Percentiles rank a stretch among this genome's conserved stretches.
These are phyloP conservation scores for Pseudogymnoascus sp. DNA, from an alignment of 2,329 filamentous ascomycete species.

Conservation along the genomic window DNA sequence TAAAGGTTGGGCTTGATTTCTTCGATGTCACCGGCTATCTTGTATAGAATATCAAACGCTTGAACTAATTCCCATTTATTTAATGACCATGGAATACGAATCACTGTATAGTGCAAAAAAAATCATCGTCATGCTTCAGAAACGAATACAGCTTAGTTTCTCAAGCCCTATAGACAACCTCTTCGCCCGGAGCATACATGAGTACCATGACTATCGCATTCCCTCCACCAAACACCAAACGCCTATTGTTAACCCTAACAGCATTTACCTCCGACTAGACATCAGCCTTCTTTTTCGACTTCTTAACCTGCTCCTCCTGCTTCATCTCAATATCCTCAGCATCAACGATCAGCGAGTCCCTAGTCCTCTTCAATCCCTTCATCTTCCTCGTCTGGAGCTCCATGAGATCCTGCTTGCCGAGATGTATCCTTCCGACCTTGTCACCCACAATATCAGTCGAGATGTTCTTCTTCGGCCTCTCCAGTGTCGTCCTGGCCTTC, in stretches of 20 bases:
- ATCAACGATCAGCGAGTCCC: conserved; percentile 50
- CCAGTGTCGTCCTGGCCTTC: conserved; percentile 67
- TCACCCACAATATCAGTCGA: conserved; percentile 86
- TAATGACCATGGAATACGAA: background rate
- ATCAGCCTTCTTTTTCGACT: conserved; percentile 18
- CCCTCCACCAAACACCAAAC: conserved; percentile 10
- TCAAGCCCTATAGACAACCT: conserved; percentile 7
- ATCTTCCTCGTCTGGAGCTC: conserved; percentile 95
- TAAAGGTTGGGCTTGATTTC: background rate
- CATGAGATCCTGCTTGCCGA: conserved; percentile 80
- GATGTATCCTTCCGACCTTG: conserved; percentile 88
- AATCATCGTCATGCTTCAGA: background rate
- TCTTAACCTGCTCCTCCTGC: conserved; percentile 23
- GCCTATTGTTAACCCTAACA: conserved; percentile 8
- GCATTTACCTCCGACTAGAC: background rate
- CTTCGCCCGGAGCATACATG: conserved; percentile 7
- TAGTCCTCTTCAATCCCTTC: conserved; percentile 89
- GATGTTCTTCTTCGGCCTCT: conserved; percentile 93
- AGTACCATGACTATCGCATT: conserved; percentile 8
- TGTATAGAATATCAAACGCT: background rate
- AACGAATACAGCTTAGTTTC: conserved; percentile 8
- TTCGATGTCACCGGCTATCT: background rate
- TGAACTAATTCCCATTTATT: background rate
- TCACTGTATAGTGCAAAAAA: background rate
- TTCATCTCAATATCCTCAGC: conserved; percentile 37